Evolutionary conservation across 2,329 filamentous ascomycete species (phyloP), one percentile per base, ranked within the genome.

Genomic region (Exophiala sideris): DNA sequence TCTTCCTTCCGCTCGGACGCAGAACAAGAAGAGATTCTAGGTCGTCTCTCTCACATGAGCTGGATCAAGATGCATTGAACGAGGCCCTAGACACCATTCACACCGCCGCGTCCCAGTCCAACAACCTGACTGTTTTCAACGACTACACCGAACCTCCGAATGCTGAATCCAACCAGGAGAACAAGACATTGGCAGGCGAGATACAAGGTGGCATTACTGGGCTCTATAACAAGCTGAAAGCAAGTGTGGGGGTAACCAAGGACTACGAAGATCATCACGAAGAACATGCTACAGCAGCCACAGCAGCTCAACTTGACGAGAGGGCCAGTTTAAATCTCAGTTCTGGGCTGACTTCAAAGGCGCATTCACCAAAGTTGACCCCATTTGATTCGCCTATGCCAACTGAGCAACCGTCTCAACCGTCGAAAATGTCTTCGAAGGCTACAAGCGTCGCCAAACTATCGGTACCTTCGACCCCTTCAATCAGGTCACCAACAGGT

Each of bases 91-190:
- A 95, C 71, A 86, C 89, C 64, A 96, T 96, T 62, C 92, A 96
- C 71, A 90, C 79, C 47, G 85, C 88, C 5, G 91, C 91, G n/a
- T 95, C 88, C 66, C 88, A 89, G 68, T 88, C 88, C 33, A 87
- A 88, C 59, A 83, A 85, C 33, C 78, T 97, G 45, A 97, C 92
- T 2, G 95, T 91, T 7, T 97, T 97, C 73, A 95, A 95, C 72
- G 91, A 96, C 67, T 91, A 95, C 65, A 88, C 87, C 5, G 70
- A 66, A 49, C 74, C 73, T 1, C 80, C 86, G 1, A 85, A 86
- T 4, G 85, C 88, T 0, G 75, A 78, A 2, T 73, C 82, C 1
- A 76, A 79, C 1, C 72, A 78, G 20, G 90, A 95, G 64, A 83
- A 77, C 54, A 90, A 89, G 68, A 81, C 81, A 7, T 76, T 89